Evolutionary conservation across 129 eudicot species (phyloP).

Genomic region (Flaveria linearis): DNA sequence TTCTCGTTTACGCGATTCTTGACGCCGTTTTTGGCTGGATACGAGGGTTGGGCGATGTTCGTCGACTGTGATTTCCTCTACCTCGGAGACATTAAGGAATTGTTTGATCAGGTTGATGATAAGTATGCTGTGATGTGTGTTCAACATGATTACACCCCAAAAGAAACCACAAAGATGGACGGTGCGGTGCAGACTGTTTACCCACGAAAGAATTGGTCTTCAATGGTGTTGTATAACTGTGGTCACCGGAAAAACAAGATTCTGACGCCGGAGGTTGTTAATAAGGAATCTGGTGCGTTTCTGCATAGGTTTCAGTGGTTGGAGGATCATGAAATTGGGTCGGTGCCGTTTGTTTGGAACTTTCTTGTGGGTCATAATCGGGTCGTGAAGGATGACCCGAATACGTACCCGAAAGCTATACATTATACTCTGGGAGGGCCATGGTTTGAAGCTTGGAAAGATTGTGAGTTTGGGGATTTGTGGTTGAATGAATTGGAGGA

Average conservation of each 20-base stretch:
- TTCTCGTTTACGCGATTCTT: constrained; percentile 77
- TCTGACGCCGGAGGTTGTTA: constrained; percentile 83
- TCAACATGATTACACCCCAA: constrained; percentile 90
- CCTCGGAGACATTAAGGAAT: constrained; percentile 66
- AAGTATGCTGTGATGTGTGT: constrained; percentile 91
- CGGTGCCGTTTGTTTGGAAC: constrained; percentile 92
- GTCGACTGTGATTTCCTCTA: constrained; percentile 93
- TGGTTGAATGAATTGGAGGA: constrained; percentile 95
- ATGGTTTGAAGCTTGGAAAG: constrained; percentile 95
- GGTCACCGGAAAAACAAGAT: constrained; percentile 73
- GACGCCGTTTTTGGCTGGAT: constrained; percentile 72
- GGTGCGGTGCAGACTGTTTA: constrained; percentile 94
- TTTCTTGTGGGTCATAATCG: constrained; percentile 91
- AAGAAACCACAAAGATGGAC: constrained; percentile 94
- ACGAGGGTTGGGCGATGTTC: constrained; percentile 92
- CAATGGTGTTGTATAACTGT: constrained; percentile 95
- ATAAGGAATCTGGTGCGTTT: constrained; percentile 71
- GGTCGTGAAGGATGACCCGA: constrained; percentile 61
- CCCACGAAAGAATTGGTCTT: constrained; percentile 95
- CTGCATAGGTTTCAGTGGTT: constrained; percentile 91
- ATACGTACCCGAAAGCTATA: constrained; percentile 73
- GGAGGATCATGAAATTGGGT: constrained; percentile 87
- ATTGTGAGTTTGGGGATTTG: constrained; percentile 86
- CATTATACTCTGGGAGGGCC: constrained; percentile 98
- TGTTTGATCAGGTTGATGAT: constrained; percentile 68